Evolutionary conservation across 2,329 filamentous ascomycete genomes (phyloP).

Genomic region (Botryotinia narcissicola): DNA sequence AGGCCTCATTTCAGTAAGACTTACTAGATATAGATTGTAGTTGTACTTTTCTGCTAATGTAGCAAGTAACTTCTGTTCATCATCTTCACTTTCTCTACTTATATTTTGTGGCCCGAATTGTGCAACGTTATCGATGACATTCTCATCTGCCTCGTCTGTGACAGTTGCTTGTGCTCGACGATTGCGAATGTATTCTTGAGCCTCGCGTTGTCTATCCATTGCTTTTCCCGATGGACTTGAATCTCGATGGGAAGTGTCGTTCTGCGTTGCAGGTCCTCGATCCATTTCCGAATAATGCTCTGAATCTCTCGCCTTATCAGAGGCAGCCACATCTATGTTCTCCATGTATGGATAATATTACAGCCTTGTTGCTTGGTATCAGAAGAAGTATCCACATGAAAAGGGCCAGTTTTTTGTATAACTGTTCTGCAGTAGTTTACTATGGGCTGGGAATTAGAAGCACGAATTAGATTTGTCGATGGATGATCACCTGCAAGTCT

Average conservation of each 20-base stretch:
- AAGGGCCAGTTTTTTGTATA: conserved; percentile 4
- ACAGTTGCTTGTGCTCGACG: conserved; percentile 20
- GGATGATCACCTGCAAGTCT: conserved; percentile 10
- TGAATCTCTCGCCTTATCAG: conserved; percentile 19
- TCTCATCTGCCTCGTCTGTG: conserved; percentile 15
- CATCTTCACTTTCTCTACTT: conserved; percentile 19
- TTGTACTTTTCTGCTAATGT: conserved; percentile 20
- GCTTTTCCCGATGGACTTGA: conserved; percentile 16
- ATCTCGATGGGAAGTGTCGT: conserved; percentile 11
- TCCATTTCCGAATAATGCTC: conserved; percentile 15
- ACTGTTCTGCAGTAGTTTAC: conserved; percentile 17
- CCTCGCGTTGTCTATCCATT: conserved; percentile 20
- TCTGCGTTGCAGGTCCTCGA: conserved; percentile 14
- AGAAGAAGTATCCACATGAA: conserved; percentile 9
- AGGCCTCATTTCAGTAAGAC: neutral
- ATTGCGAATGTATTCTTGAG: conserved; percentile 21
- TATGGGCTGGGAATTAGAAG: neutral
- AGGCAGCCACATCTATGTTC: conserved; percentile 19
- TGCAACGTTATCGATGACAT: conserved; percentile 16
- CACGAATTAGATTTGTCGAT: conserved; percentile 5
- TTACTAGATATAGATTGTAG: conserved; percentile 20
- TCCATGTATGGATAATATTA: conserved; percentile 17
- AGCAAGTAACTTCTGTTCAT: conserved; percentile 20
- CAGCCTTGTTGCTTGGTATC: conserved; percentile 16
- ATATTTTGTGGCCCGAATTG: conserved; percentile 15